A percentile compares a stretch with the other conserved stretches of the same genome.
Evolutionary conservation across 2,329 filamentous ascomycete genomes (phyloP).

Genomic region (Verticillium isaacii): DNA sequence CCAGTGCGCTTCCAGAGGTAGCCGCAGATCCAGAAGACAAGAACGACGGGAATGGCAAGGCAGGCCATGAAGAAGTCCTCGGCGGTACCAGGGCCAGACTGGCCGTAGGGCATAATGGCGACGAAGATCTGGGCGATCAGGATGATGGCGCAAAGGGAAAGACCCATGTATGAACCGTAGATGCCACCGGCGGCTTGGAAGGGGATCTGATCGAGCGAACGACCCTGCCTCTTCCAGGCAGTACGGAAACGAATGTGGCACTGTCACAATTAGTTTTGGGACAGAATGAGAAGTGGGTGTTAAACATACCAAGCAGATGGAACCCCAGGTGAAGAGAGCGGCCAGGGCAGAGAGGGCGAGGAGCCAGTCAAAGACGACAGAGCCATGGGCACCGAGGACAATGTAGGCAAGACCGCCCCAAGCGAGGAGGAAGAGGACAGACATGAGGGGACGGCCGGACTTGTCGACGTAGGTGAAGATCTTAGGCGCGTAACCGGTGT

Average conservation of each 20-base stretch:
- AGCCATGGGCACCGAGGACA: constrained; percentile 38
- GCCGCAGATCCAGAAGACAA: constrained; percentile 49
- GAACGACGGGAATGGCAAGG: constrained; percentile 47
- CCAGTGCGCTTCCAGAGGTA: constrained; percentile 61
- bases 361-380: constrained; percentile 58
- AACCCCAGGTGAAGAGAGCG: constrained; percentile 61
- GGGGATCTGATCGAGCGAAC: constrained; percentile 58
- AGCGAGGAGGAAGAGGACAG: constrained; percentile 38
- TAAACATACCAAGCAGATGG: constrained; percentile 46
- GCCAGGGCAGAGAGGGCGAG: constrained; percentile 58
- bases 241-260: constrained; percentile 62
- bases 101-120: constrained; percentile 32
- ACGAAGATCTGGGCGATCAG: constrained; percentile 48
- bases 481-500: constrained; percentile 51
- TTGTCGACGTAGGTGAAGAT: constrained; percentile 49
- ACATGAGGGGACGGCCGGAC: constrained; percentile 44
- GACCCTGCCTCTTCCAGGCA: constrained; percentile 55
- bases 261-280: neutral
- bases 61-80: constrained; percentile 50
- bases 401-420: constrained; percentile 45
- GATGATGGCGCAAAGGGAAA: constrained; percentile 49
- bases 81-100: constrained; percentile 21
- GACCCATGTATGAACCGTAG: constrained; percentile 57
- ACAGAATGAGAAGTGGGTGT: no score
- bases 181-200: constrained; percentile 58